Conservation (phyloP, 129 eudicot genomes). For the Centaurea solstitialis region DNA sequence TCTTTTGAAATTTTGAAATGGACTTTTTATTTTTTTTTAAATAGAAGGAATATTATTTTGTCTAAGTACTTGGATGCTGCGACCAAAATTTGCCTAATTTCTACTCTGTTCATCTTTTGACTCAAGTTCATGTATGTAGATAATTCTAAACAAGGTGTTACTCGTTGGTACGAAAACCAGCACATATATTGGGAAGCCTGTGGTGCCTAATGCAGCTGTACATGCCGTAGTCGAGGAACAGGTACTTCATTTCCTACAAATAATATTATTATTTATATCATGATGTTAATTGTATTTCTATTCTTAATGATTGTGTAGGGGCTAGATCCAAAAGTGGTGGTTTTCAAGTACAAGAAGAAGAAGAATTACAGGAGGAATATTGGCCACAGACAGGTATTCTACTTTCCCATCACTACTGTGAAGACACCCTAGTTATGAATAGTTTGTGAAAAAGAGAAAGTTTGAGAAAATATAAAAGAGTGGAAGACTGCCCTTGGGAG, state of each 20-base stretch:
- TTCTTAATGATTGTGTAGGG: conserved; percentile 40
- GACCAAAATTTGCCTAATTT: not conserved
- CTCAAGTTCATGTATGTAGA: conserved; percentile 38
- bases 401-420: not conserved
- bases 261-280: not conserved
- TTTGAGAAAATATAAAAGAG: not conserved
- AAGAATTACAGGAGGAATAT: conserved; percentile 85
- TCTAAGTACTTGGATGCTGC: not conserved
- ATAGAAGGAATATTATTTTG: not conserved
- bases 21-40: not conserved
- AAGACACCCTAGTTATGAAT: not conserved
- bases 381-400: conserved; percentile 91
- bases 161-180: conserved; percentile 84
- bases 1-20: not conserved
- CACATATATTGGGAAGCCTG: conserved; percentile 75
- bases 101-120: not conserved
- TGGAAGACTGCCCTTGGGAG: no score
- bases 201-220: conserved; percentile 92
- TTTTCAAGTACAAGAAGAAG: conserved; percentile 90
- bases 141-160: conserved; percentile 84
- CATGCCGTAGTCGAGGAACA: conserved; percentile 97
- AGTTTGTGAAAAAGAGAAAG: not conserved
- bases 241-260: conserved; percentile 34
- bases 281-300: not conserved
- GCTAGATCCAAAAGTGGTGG: conserved; percentile 74